Base-by-base conservation (phyloP, 352 stramenopile species). In the Plasmopara muralis region DNA sequence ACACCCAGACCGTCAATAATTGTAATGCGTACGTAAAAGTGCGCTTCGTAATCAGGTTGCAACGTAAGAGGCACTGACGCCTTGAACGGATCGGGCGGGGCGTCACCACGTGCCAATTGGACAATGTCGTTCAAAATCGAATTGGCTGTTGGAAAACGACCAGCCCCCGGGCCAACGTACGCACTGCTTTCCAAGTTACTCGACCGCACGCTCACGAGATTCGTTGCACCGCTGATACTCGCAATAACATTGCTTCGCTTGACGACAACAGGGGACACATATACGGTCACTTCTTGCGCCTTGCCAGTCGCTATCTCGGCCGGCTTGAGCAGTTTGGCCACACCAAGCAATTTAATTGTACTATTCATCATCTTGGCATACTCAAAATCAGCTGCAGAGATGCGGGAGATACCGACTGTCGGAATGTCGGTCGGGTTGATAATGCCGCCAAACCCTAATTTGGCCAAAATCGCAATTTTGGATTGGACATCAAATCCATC, bases 261-360 rank as follows among this genome's bases (percentile, higher is more conserved):
- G 28, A 98, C 87, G 44, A 98, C 72, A 12, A 97, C 83, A 0
- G 95, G 93, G 28, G 88, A 95, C 33, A 98, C 95, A 68, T 97
- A 97, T 7, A 98, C 91, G 31, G 81, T 85, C 41, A 98, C 64
- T 47, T 94, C 76, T 37, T 87, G 72, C 15, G 79, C 66, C 25
- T 66, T 83, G 15, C 88, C 60, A 1, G 76, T 75, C 45, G 85
- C 73, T 16, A 81, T 67, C 53, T 92, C 84, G 12, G 77, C 86
- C 2, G 82, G 90, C 53, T 79, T 83, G 5, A 89, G 64, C 46
- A 76, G 56, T 62, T 89, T 93, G 41, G 79, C 80, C 34, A 93
- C 79, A 20, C 93, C 95, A 5, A 98, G 62, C 29, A 98, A 67
- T 77, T 98, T 98, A 66, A 98, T 98, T 6, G 92, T 98, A 57